phyloP scores from a whole-genome alignment of 345 rosid species.

The Clausena lansium region DNA sequence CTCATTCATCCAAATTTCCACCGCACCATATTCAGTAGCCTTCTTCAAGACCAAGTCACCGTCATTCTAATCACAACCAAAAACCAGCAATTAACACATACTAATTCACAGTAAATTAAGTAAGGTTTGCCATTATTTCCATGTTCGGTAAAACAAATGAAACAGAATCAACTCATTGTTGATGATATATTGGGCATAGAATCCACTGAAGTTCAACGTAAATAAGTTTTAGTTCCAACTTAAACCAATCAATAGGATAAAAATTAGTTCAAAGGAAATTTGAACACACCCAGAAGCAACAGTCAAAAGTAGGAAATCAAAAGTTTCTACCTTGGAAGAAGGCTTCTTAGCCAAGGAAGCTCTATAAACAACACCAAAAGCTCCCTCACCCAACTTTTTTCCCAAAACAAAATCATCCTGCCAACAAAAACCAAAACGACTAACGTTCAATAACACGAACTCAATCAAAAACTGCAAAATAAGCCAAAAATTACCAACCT shows the following conservation, averaged over 20 bases:
- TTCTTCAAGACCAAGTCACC: slow-evolving; percentile 90
- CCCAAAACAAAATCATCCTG: slow-evolving; percentile 96
- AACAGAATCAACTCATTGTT: neutral
- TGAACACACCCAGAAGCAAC: neutral
- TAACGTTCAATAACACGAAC: neutral
- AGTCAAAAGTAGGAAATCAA: neutral
- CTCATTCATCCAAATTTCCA: slow-evolving; percentile 98
- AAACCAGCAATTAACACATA: neutral
- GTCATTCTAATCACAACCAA: slow-evolving; percentile 43
- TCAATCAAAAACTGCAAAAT: neutral
- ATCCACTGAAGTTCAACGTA: neutral
- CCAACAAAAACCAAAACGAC: slow-evolving; percentile 16
- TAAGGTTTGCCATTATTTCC: neutral
- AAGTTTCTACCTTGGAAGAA: slow-evolving; percentile 53
- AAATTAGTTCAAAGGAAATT: neutral
- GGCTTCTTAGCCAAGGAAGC: slow-evolving; percentile 65
- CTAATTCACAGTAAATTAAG: neutral
- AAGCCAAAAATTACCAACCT: slow-evolving; percentile 38
- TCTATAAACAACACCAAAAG: slow-evolving; percentile 87
- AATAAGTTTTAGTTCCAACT: slow-evolving; percentile 6
- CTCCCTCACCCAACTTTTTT: slow-evolving; percentile 96
- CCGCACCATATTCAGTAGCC: slow-evolving; percentile 96
- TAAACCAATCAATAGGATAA: neutral
- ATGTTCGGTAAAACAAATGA: neutral
- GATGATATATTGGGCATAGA: neutral